Base-by-base conservation (phyloP, 2,329 filamentous ascomycete species). In the Calonectria hawksworthii region DNA sequence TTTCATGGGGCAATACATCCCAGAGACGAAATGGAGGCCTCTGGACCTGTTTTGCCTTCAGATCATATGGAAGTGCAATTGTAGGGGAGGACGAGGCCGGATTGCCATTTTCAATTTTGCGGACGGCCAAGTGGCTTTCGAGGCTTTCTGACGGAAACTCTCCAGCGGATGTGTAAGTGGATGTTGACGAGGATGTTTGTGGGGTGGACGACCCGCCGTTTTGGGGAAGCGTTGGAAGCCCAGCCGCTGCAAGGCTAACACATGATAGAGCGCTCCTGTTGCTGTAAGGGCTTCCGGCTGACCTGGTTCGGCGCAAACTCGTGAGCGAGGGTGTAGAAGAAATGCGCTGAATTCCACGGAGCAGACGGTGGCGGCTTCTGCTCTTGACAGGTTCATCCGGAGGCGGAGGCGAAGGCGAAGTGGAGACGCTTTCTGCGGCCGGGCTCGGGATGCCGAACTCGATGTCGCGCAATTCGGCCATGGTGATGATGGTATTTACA, bases 1-100 rank as follows among this genome's bases (percentile, higher is more conserved):
- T 89, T 86, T 99, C 97, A 63, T 93, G 88, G 0, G 97, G 97
- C 88, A 99, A 91, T 52, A 91, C 90, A 16, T 88, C 90, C 96
- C 96, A 98, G 78, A 98, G 94, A 77, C 94, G 92, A 83, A 89
- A 89, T 11, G 86, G 83, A 3, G 80, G 78, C 78, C 86, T 87
- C 32, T 76, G 78, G 30, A 72, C 79, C 47, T 80, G 84, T 80
- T 80, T 86, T 38, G 82, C 88, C 61, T 90, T 88, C 56, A 94
- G 75, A 18, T 94, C 93, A 34, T 88, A 86, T 0, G 95, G 94
- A 8, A 96, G 83, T 14, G 92, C 88, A 7, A 92, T 89, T 0
- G 91, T 93, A 16, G 80, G 88, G 80, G 79, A 84, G 54, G 86
- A 76, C 73, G 85, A 78, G 65, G 83, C 75, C 10, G 84, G 79